A percentile compares a stretch with the other conserved stretches of the same genome.
Conservation (phyloP, 192 early-diverging fungal species). For the Linnemannia hyalina region DNA sequence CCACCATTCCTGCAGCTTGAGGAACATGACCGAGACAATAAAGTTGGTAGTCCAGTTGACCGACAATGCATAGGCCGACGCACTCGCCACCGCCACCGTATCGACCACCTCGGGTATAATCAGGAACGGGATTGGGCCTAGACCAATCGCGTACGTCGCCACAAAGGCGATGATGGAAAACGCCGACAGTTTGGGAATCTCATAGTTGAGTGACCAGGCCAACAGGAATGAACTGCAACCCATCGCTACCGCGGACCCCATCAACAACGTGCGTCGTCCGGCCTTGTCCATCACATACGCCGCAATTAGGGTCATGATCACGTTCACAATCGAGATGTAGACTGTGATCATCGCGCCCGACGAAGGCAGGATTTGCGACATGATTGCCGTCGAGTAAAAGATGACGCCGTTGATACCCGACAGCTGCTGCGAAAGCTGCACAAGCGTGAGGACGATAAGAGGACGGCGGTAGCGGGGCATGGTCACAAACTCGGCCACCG, state of each 20-base stretch:
- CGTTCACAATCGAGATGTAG: constrained; percentile 82
- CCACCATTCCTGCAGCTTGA: constrained; percentile 62
- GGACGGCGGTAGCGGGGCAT: constrained; percentile 70
- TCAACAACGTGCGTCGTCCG: constrained; percentile 78
- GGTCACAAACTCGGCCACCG: constrained; percentile 58
- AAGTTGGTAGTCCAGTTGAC: constrained; percentile 78
- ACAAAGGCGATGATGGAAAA: constrained; percentile 82
- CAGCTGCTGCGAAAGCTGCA: constrained; percentile 89
- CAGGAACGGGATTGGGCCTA: constrained; percentile 90
- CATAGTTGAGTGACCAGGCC: constrained; percentile 69
- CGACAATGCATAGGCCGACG: constrained; percentile 72
- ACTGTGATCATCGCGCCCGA: constrained; percentile 81
- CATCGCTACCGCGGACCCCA: constrained; percentile 74
- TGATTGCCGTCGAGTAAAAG: constrained; percentile 86
- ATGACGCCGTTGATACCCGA: constrained; percentile 93
- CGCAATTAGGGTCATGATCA: constrained; percentile 79
- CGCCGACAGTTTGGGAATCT: constrained; percentile 68
- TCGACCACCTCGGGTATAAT: constrained; percentile 82
- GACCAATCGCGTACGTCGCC: constrained; percentile 80
- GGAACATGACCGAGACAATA: constrained; percentile 72
- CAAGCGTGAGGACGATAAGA: constrained; percentile 71
- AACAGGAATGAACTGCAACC: constrained; percentile 67
- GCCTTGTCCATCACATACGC: constrained; percentile 80
- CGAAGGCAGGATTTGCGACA: constrained; percentile 71
- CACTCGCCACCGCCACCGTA: constrained; percentile 74